Evolutionary conservation across 495 filamentous ascomycete genomes (phyloP), one percentile per base, ranked within the genome.

Genomic region (Penicillium alfredii): DNA sequence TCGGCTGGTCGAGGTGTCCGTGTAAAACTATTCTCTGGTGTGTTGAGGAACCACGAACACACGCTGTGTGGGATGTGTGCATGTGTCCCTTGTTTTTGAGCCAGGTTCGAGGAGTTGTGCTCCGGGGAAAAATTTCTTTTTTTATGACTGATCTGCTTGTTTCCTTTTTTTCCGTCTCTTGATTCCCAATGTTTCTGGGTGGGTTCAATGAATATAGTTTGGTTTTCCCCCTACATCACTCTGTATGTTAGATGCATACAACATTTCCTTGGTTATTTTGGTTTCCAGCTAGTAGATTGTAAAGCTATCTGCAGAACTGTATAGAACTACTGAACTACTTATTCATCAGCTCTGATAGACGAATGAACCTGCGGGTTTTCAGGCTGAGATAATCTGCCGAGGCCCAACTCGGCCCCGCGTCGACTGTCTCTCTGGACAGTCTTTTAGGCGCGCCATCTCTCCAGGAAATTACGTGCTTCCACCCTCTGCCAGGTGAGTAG

Each of bases 121-220:
- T 61, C 50, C 42, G 41, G 46, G 54, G 50, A 64, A 68, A 68
- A 44, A 49, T 61, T 43, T 55, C 60, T 61, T 60, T 58, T 64
- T 58, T 49, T 58, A 64, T 55, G 55, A 60, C 43, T 38, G 51
- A 45, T 45, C 47, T 45, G 38, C 37, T 58, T 51, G 47, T 42
- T 52, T 44, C 49, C 35, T 43, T 40, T 46, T 47, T 45, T 58
- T 54, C 50, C 43, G 45, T 56, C n/a, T n/a, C n/a, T 56, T 45
- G 48, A 56, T 56, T 60, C 49, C 49, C 45, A 47, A 56, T 47
- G 28, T 45, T 26, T 55, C 56, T 61, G 58, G 64, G 58, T 61
- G 45, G 61, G 59, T 48, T 61, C 58, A 59, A 64, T 63, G 66
- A 61, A 68, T 66, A 69, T 69, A 66, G 51, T 54, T 45, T 53